Percentiles rank a stretch among this genome's conserved stretches.
These are phyloP conservation scores for Phialocephala sp. DNA, from an alignment of 2,329 filamentous ascomycete genomes.

Conservation along the genomic window DNA sequence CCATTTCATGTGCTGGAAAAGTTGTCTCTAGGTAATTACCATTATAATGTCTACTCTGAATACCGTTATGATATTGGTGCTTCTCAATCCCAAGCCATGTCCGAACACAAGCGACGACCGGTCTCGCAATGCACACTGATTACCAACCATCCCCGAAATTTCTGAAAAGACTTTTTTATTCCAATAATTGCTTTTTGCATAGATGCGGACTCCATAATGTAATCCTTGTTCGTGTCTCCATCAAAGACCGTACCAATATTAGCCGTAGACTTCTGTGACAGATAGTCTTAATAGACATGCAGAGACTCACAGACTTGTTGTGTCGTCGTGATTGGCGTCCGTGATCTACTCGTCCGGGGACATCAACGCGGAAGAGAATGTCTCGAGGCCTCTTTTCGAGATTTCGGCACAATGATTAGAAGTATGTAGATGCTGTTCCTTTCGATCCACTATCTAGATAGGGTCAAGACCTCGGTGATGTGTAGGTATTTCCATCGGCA, in stretches of 20 bases:
- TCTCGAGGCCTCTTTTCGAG: background rate
- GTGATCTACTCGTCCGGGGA: background rate
- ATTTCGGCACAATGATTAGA: background rate
- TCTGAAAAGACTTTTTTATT: background rate
- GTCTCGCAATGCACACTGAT: background rate
- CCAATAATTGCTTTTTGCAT: background rate
- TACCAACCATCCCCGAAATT: background rate
- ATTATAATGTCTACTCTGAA: too few species aligned
- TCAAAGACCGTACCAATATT: background rate
- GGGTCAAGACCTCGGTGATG: background rate
- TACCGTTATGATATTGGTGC: too few species aligned
- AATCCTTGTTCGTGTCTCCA: background rate
- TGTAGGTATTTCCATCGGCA: background rate
- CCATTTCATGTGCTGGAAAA: background rate
- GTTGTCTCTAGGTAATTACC: background rate
- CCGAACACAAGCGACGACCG: background rate
- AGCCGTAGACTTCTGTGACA: background rate
- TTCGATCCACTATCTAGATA: background rate
- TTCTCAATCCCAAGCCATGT: background rate
- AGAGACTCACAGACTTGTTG: background rate
- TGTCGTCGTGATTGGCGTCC: background rate
- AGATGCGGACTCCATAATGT: background rate
- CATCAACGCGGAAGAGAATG: background rate
- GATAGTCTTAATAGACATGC: background rate
- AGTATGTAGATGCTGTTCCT: background rate